Evolutionary conservation across 306 rosid genomes (phyloP).

Genomic region (Pyrus bretschneideri): DNA sequence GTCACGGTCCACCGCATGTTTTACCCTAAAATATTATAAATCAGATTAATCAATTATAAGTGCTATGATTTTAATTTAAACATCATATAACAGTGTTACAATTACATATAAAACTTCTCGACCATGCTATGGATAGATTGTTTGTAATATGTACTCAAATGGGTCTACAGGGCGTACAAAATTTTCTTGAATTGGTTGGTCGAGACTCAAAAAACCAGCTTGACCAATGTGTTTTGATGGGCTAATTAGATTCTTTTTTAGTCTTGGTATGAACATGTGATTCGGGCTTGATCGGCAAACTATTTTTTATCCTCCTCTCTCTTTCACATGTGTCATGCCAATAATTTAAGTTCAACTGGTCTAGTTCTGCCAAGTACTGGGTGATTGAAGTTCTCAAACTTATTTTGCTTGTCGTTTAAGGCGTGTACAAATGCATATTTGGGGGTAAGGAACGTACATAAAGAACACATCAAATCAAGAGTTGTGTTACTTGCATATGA

Average conservation of each 20-base stretch:
- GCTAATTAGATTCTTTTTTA: not conserved
- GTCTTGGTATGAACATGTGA: not conserved
- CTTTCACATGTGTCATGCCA: not conserved
- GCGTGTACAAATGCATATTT: conserved; percentile 1
- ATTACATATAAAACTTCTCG: too few relatives aligned
- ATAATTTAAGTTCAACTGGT: conserved; percentile 8
- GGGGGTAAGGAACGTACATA: not conserved
- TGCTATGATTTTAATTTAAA: too few relatives aligned
- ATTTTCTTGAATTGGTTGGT: not conserved
- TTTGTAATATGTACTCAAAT: not conserved
- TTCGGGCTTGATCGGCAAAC: not conserved
- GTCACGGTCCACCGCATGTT: not conserved
- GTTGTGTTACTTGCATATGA: too few relatives aligned
- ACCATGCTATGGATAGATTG: not conserved
- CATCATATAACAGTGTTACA: too few relatives aligned
- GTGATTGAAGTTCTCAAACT: conserved; percentile 15
- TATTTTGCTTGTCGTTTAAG: conserved; percentile 42
- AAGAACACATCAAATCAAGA: conserved; percentile 26
- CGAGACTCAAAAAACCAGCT: not conserved
- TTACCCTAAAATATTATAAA: not conserved
- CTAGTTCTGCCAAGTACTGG: conserved; percentile 23
- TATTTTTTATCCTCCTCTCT: not conserved
- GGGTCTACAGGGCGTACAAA: not conserved
- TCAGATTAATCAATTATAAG: too few relatives aligned
- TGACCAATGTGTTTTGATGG: not conserved